Percentiles rank a stretch among this genome's conserved stretches.
These are phyloP conservation scores for Diplodia sapinea DNA, from an alignment of 2,329 filamentous ascomycete genomes.

Conservation along the genomic window DNA sequence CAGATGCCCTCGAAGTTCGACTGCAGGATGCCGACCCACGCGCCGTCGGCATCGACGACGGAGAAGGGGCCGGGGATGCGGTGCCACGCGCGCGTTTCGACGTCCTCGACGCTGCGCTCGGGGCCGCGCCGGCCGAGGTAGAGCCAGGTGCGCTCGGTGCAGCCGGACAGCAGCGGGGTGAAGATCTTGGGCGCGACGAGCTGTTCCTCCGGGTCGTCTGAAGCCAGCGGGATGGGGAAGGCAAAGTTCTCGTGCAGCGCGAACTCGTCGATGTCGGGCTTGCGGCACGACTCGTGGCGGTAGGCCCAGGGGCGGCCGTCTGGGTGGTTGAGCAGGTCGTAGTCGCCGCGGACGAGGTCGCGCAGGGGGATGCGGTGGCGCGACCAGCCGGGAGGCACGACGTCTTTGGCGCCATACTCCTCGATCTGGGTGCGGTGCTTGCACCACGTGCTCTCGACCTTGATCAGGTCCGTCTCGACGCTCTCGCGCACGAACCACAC, in stretches of 20 bases:
- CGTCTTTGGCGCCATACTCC: neutral
- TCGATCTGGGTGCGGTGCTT: conserved; percentile 15
- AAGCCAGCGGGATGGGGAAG: conserved; percentile 10
- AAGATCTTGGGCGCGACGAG: conserved; percentile 5
- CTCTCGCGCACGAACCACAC: conserved; percentile 26
- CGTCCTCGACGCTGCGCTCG: neutral
- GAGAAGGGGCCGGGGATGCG: conserved; percentile 12
- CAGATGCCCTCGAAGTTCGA: conserved; percentile 12
- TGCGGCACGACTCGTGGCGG: neutral
- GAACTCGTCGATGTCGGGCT: neutral
- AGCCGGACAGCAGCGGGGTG: conserved; percentile 11
- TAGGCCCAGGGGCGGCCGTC: conserved; percentile 9
- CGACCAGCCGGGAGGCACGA: conserved; percentile 5
- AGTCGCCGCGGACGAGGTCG: conserved; percentile 15
- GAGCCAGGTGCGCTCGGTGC: conserved; percentile 12
- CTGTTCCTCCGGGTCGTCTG: neutral
- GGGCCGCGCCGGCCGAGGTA: conserved; percentile 1
- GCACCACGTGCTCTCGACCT: conserved; percentile 25
- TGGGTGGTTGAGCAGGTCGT: conserved; percentile 19
- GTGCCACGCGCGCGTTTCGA: conserved; percentile 3
- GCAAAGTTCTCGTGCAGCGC: conserved; percentile 9
- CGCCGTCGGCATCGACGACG: conserved; percentile 6
- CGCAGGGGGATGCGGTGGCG: neutral
- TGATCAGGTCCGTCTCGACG: conserved; percentile 21
- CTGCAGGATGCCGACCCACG: conserved; percentile 14